Evolutionary conservation across 177 flowering plant species (phyloP), one percentile per base, ranked within the genome.

Genomic region (Vitis hybrid): DNA sequence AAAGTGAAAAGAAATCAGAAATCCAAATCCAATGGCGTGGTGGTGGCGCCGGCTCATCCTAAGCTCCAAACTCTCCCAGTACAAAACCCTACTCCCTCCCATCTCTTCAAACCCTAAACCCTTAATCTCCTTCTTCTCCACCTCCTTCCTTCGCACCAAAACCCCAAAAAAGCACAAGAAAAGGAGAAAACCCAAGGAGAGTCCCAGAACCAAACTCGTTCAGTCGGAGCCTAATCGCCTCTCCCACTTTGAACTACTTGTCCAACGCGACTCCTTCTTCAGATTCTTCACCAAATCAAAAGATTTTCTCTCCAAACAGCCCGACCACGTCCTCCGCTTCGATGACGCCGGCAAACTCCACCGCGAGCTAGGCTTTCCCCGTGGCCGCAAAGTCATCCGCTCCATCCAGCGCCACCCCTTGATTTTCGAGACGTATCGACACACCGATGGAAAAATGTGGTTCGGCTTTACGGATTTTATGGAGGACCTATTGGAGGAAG

Each of bases 341-440:
- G 95, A 89, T 51, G 90, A 88, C 52, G 97, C 99, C 59, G 94
- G 94, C 2, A 93, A 90, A 74, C 91, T 94, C 73, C 66, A 87
- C 83, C 86, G 83, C 6, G 92, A 92, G 69, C 79, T 96, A 39
- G 97, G 98, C 60, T 90, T 93, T 72, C 92, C 97, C 22, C 87
- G 98, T 48, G 98, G 97, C 74, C 90, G 97, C 33, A 93, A 90
- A 55, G 86, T 93, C 64, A 31, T 73, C 51, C 80, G 81, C 10
- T 94, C 76, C 57, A 68, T 89, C 62, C 77, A 76, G 39, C 85
- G 80, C 29, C 95, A 92, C 76, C 95, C 97, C 8, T 74, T 89
- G 11, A 29, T 96, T 29, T 82, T 88, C 74, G 75, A 86, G 71
- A 64, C 80, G 57, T 89, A 90, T 65, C 86, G 97, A 15, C 94